Evolutionary conservation across 805 yeast species (phyloP).

Genomic region (Candida silvicultrix): DNA sequence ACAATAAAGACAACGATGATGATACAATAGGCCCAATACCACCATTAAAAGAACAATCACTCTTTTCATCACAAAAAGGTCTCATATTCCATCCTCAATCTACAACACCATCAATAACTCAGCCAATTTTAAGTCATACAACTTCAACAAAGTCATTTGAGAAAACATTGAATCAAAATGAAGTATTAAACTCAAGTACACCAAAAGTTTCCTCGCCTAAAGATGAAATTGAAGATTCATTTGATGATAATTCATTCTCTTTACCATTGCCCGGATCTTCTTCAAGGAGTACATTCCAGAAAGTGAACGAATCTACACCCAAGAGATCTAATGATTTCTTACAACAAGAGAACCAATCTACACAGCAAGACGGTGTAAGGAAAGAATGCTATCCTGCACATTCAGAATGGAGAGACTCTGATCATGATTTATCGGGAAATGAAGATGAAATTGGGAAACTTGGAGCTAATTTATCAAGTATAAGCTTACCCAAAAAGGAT

Average conservation of each 20-base stretch:
- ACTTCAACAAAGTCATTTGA: slow-evolving; percentile 10
- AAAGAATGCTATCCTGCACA: background rate
- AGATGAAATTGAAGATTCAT: slow-evolving; percentile 2
- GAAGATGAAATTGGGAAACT: background rate
- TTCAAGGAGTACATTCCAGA: slow-evolving; percentile 1
- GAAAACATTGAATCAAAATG: slow-evolving; percentile 2
- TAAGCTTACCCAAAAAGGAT: background rate
- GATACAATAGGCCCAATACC: background rate
- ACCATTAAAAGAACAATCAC: background rate
- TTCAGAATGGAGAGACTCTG: background rate
- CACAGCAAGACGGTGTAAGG: no score
- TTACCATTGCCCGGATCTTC: slow-evolving; percentile 34
- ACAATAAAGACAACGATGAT: slow-evolving; percentile 1
- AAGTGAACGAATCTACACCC: background rate
- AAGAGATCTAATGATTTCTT: background rate
- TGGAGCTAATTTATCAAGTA: background rate
- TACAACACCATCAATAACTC: background rate
- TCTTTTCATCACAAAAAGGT: background rate
- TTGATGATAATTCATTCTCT: slow-evolving; percentile 45
- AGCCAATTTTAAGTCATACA: slow-evolving; percentile 8
- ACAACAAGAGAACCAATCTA: no score
- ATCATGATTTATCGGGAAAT: background rate
- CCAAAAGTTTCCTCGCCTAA: slow-evolving; percentile 4
- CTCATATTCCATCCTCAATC: background rate
- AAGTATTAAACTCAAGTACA: slow-evolving; percentile 12